These are phyloP conservation scores for Coniochaeta sp. DNA, from an alignment of 2,329 filamentous ascomycete species.

Conservation along the genomic window DNA sequence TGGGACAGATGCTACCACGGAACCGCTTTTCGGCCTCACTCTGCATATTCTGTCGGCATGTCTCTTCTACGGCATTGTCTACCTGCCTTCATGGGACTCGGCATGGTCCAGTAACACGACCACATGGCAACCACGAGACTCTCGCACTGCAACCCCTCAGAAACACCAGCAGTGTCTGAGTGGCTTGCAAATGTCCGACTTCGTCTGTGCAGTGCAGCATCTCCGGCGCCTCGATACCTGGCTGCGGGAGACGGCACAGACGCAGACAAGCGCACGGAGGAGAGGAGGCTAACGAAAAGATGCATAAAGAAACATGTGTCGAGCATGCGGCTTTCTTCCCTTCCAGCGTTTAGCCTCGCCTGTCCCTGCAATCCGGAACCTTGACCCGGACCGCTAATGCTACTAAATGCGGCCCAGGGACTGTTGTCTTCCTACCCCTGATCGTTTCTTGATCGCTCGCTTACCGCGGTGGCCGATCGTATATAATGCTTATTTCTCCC, in stretches of 20 bases:
- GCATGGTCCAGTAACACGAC: background rate
- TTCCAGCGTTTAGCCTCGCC: background rate
- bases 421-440: background rate
- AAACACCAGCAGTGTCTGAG: background rate
- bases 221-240: background rate
- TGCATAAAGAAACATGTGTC: background rate
- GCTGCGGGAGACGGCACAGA: background rate
- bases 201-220: background rate
- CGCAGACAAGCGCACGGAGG: background rate
- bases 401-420: background rate
- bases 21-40: background rate
- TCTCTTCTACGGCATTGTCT: background rate
- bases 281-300: background rate
- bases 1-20: background rate
- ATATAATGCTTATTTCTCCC: background rate
- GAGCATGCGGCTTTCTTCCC: background rate
- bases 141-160: background rate
- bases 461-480: background rate
- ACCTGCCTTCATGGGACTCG: background rate
- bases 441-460: background rate
- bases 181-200: background rate
- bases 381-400: background rate
- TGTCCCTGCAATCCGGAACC: background rate
- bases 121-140: background rate
- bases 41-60: background rate